Base-by-base conservation (phyloP, 805 yeast genomes). In the Saccharomycopsis olivae region DNA sequence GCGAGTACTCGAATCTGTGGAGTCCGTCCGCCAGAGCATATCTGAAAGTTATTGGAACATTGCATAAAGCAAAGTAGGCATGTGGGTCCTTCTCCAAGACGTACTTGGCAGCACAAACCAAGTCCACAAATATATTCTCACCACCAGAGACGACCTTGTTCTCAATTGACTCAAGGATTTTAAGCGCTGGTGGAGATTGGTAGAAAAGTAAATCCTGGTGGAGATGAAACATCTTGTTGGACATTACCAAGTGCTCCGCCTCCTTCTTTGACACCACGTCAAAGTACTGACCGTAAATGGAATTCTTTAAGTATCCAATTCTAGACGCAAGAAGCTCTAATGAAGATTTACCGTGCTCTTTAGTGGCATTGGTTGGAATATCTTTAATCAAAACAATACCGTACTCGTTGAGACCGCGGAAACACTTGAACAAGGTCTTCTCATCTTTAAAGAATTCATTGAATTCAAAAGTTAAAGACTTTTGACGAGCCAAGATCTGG, bases 181-280 rank as follows among this genome's bases (percentile, higher is more conserved):
- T 88, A 33, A 82, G 59, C 1, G 89, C 89, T 1, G 94, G 94
- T 2, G 88, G 88, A 9, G 86, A 74, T 54, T 82, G 88, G 52
- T 80, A 75, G 58, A 81, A 82, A 34, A 76, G 64, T 19, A 82
- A 63, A 52, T 83, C 92, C 80, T 79, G 82, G 51, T 82, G 94
- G 36, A 82, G 62, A 2, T 87, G 87, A 30, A 83, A 64, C 49
- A 71, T 71, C 6, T 65, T 66, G 36, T 68, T 64, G 3, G 92
- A 77, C 51, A 78, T 73, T 3, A 88, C 88, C 37, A 82, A 76
- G 49, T 82, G 79, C 40, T 68, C 71, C 10, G 87, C 80, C 19
- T 51, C 50, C 39, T 65, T 62, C 3, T 69, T 65, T 8, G 69
- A 61, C 38, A 65, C 67, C 5, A 82, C 88, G 52, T 82, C 82